phyloP scores from a whole-genome alignment of 2,329 filamentous ascomycete species.

The Penicillium hesseltinei region DNA sequence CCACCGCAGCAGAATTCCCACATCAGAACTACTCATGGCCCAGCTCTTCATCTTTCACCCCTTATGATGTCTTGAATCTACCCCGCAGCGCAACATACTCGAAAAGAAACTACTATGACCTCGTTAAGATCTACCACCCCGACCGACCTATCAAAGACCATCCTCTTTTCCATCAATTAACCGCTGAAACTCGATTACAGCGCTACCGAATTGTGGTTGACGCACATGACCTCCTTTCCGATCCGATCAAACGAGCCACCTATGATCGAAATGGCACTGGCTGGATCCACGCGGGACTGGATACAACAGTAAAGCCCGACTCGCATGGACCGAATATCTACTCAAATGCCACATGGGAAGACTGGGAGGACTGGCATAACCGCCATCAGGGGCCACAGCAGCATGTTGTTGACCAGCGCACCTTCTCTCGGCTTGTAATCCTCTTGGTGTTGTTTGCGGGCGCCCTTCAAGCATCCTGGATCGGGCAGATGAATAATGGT shows the following conservation, averaged over 20 bases:
- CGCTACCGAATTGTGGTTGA: conserved; percentile 86
- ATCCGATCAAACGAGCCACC: conserved; percentile 71
- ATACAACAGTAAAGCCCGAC: conserved; percentile 77
- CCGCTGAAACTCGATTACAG: conserved; percentile 68
- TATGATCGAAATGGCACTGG: conserved; percentile 82
- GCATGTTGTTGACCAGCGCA: conserved; percentile 70
- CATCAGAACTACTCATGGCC: conserved; percentile 42
- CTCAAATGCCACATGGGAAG: conserved; percentile 92
- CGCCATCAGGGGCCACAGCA: conserved; percentile 45
- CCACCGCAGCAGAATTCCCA: conserved; percentile 33
- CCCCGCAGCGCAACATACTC: conserved; percentile 66
- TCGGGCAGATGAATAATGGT: conserved; percentile 60
- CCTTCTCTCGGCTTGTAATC: conserved; percentile 72
- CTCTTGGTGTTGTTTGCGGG: conserved; percentile 67
- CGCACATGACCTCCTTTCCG: conserved; percentile 83
- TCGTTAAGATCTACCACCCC: conserved; percentile 95
- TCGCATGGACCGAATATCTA: conserved; percentile 49
- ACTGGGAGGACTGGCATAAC: conserved; percentile 83
- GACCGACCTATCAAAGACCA: conserved; percentile 59
- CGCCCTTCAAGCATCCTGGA: conserved; percentile 69
- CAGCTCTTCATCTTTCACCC: conserved; percentile 56
- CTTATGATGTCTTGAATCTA: conserved; percentile 81
- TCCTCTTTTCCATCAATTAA: conserved; percentile 46
- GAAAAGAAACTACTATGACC: conserved; percentile 80
- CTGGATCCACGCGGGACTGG: conserved; percentile 63